phyloP scores from a whole-genome alignment of 2,329 filamentous ascomycete genomes.

The Cladosporium sp. region DNA sequence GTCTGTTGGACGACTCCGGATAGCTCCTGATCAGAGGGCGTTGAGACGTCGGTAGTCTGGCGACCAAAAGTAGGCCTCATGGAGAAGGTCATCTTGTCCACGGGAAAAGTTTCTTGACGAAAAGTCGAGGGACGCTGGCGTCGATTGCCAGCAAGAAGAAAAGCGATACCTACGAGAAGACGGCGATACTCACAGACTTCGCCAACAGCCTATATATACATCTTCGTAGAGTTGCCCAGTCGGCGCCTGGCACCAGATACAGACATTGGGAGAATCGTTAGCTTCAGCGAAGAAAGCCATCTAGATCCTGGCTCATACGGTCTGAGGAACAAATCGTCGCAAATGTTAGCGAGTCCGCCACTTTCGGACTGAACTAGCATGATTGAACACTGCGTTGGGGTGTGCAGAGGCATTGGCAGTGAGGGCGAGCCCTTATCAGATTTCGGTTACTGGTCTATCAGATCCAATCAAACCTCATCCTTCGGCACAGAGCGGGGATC shows the following conservation, averaged over 20 bases:
- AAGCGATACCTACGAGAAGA: background rate
- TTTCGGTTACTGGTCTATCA: slow-evolving; percentile 8
- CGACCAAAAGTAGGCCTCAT: slow-evolving; percentile 9
- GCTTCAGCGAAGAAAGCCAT: background rate
- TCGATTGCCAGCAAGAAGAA: background rate
- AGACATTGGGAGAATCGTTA: background rate
- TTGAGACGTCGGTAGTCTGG: slow-evolving; percentile 3
- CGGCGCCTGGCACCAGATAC: slow-evolving; percentile 1
- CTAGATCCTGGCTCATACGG: background rate
- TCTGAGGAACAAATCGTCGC: background rate
- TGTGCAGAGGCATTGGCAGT: slow-evolving; percentile 10
- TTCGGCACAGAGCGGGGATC: slow-evolving; percentile 8
- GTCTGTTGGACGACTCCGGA: slow-evolving; percentile 1
- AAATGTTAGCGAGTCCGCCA: background rate
- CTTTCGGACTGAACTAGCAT: background rate
- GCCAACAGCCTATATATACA: slow-evolving; percentile 1
- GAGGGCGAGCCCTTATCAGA: slow-evolving; percentile 8
- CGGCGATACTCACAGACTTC: too few species aligned
- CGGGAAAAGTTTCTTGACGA: background rate
- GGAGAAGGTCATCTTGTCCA: background rate
- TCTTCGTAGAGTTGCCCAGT: background rate
- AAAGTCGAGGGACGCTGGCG: too few species aligned
- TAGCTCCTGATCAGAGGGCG: background rate
- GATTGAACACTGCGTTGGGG: background rate
- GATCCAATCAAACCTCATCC: slow-evolving; percentile 5